Conservation (phyloP, 805 yeast species). For the Schwanniomyces pseudopolymorphus region DNA sequence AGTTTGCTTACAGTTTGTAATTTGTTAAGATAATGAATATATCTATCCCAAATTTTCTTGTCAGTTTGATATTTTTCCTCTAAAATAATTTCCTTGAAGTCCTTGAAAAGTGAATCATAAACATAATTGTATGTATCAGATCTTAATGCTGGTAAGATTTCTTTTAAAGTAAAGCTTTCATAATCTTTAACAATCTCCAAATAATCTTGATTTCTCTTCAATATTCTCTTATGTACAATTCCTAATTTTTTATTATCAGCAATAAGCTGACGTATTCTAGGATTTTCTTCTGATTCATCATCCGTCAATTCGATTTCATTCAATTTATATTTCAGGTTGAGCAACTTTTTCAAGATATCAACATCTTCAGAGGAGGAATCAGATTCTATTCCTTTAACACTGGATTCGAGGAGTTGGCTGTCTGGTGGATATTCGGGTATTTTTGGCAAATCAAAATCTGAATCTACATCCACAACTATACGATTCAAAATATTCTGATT, state of each 20-base stretch:
- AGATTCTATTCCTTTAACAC: neutral
- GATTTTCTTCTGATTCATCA: conserved; percentile 10
- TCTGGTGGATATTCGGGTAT: neutral
- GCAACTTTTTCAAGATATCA: conserved; percentile 12
- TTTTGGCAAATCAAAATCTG: conserved; percentile 10
- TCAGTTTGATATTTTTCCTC: conserved; percentile 7
- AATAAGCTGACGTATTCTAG: conserved; percentile 20
- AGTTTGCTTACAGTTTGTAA: conserved; percentile 8
- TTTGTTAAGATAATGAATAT: conserved; percentile 6
- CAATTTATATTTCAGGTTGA: conserved; percentile 27
- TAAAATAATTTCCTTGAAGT: conserved; percentile 6
- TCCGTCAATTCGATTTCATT: conserved; percentile 11
- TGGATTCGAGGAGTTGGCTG: conserved; percentile 3
- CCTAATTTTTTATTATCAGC: conserved; percentile 27
- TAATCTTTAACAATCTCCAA: conserved; percentile 23
- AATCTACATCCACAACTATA: conserved; percentile 22
- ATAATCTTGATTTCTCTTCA: conserved; percentile 22
- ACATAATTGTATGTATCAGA: conserved; percentile 12
- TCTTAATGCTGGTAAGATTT: conserved; percentile 29
- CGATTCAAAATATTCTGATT: conserved; percentile 24
- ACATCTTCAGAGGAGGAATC: neutral
- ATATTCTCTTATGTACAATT: conserved; percentile 16
- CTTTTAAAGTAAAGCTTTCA: conserved; percentile 25
- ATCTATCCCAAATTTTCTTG: conserved; percentile 10
- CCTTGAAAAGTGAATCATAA: neutral